phyloP scores from a whole-genome alignment of 208 protist genomes.

The Tritrichomonas foetus region DNA sequence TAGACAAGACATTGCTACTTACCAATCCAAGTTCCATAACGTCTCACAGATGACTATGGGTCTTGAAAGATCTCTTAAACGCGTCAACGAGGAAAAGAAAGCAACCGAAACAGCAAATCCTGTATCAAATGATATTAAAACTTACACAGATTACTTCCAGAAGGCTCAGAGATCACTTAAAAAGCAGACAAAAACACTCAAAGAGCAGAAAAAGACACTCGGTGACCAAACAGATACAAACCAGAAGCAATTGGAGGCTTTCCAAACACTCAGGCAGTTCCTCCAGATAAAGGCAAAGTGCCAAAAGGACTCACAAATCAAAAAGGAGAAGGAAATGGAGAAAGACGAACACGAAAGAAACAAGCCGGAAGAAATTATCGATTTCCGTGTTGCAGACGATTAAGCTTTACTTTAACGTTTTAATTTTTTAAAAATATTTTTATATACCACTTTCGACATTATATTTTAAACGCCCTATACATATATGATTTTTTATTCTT shows the following conservation, averaged over 20 bases:
- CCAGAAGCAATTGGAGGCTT: constrained; percentile 34
- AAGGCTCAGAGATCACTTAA: neutral
- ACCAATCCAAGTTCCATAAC: neutral
- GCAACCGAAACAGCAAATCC: constrained; percentile 29
- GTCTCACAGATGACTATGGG: neutral
- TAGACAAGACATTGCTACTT: neutral
- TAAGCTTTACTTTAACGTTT: no score
- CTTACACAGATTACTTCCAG: constrained; percentile 10
- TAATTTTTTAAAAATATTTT: no score
- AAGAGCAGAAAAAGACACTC: constrained; percentile 4
- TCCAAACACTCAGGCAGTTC: neutral
- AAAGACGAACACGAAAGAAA: neutral
- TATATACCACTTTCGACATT: no score
- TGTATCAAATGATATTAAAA: neutral
- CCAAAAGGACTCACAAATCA: neutral
- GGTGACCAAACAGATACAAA: neutral
- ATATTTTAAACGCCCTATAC: no score
- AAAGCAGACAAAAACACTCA: neutral
- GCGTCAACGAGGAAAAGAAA: neutral
- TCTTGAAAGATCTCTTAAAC: neutral
- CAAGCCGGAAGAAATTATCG: neutral
- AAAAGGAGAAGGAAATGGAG: neutral
- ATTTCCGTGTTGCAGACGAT: no score
- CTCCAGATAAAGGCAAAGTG: neutral
- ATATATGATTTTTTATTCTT: no score